These are phyloP conservation scores for Penicillium palitans DNA, from an alignment of 2,329 filamentous ascomycete genomes.

Conservation along the genomic window DNA sequence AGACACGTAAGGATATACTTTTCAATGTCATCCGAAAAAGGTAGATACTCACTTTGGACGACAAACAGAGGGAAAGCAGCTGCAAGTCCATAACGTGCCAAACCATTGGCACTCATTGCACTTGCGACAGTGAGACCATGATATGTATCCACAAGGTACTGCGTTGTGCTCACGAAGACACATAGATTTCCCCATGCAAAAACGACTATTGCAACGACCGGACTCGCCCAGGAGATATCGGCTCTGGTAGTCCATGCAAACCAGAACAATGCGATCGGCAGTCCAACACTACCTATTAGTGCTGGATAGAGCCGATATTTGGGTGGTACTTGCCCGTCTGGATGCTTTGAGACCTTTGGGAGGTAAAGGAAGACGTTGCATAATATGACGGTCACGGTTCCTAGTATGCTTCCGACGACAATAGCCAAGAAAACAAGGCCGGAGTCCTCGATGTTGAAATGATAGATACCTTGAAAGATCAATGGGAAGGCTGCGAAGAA, in stretches of 20 bases:
- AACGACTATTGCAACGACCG: conserved; percentile 15
- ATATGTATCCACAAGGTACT: conserved; percentile 20
- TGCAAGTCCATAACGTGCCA: conserved; percentile 21
- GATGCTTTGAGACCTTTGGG: conserved; percentile 2
- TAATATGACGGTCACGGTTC: conserved; percentile 16
- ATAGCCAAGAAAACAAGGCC: conserved; percentile 82
- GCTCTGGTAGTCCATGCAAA: conserved; percentile 19
- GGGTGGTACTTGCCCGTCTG: conserved; percentile 8
- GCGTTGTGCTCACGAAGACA: conserved; percentile 22
- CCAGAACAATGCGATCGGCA: conserved; percentile 23
- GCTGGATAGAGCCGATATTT: conserved; percentile 23
- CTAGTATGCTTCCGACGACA: conserved; percentile 67
- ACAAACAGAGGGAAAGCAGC: conserved; percentile 22
- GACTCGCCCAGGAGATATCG: conserved; percentile 18
- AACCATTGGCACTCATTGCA: conserved; percentile 23
- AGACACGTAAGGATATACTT: background rate
- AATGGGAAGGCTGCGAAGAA: conserved; percentile 84
- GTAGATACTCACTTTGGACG: conserved; percentile 18
- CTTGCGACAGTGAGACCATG: conserved; percentile 22
- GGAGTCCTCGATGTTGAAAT: conserved; percentile 63
- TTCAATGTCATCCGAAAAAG: background rate
- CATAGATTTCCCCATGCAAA: conserved; percentile 25
- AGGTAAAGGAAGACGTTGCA: conserved; percentile 21
- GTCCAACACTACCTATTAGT: conserved; percentile 20
- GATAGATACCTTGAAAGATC: conserved; percentile 62